Conservation (phyloP, 257 asterid species). For the Verbascum thapsus region DNA sequence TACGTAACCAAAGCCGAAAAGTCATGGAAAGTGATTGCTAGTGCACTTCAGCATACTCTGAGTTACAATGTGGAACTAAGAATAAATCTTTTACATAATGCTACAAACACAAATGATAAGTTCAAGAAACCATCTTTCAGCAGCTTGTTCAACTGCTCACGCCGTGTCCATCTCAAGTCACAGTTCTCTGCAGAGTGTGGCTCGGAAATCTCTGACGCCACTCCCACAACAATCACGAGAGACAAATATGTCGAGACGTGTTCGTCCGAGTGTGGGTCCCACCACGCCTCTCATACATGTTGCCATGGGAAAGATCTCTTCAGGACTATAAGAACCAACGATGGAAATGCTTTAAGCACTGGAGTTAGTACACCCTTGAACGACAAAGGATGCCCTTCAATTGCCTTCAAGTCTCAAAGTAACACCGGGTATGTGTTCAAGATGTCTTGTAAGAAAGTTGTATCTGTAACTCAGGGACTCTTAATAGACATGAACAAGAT, state of each 20-base stretch:
- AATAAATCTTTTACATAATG: conserved; percentile 42
- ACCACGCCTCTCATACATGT: conserved; percentile 45
- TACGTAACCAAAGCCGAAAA: conserved; percentile 75
- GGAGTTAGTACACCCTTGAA: conserved; percentile 39
- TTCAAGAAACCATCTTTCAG: conserved; percentile 47
- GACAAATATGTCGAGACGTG: conserved; percentile 57
- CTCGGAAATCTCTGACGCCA: conserved; percentile 43
- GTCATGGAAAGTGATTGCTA: conserved; percentile 81
- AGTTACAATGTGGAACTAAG: conserved; percentile 80
- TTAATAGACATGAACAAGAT: too few relatives aligned
- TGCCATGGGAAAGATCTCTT: conserved; percentile 54
- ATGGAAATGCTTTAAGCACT: conserved; percentile 63
- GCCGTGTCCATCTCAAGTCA: conserved; percentile 49
- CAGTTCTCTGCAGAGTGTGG: conserved; percentile 44
- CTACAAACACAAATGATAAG: conserved; percentile 32
- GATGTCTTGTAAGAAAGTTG: conserved; percentile 19
- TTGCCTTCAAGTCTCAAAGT: conserved; percentile 35
- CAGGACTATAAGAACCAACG: conserved; percentile 51
- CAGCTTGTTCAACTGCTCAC: conserved; percentile 67
- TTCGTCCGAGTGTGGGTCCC: conserved; percentile 63
- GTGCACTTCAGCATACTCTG: conserved; percentile 69
- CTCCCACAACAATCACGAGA: conserved; percentile 43
- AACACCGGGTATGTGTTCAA: conserved; percentile 38
- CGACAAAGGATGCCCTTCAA: conserved; percentile 31
- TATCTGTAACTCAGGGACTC: too few relatives aligned